These are phyloP conservation scores for Sanghuangporus sanghuang DNA, from an alignment of 1,284 basidiomycete species.

Conservation along the genomic window DNA sequence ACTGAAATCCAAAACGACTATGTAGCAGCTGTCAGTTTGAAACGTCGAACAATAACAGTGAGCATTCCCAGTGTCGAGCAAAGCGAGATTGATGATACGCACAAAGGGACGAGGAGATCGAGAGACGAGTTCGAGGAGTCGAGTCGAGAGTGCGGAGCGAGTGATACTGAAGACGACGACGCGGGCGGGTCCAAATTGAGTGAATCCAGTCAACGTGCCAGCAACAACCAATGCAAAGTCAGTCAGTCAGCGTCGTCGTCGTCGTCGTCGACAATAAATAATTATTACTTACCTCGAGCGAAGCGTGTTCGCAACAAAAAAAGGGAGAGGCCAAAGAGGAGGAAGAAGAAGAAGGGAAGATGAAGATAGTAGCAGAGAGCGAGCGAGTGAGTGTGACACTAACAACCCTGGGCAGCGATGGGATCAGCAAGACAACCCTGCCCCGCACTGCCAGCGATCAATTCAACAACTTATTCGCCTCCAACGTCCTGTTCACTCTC, in stretches of 20 bases:
- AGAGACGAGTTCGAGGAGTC: not conserved
- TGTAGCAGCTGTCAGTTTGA: not conserved
- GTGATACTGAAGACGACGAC: not conserved
- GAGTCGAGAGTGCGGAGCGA: not conserved
- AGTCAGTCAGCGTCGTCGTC: not conserved
- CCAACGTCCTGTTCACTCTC: no score
- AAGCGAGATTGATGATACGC: not conserved
- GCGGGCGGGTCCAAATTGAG: not conserved
- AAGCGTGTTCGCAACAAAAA: not conserved
- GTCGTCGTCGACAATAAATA: not conserved
- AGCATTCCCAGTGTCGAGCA: not conserved
- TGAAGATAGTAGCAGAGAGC: not conserved
- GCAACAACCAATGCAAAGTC: not conserved
- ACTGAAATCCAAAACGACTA: not conserved
- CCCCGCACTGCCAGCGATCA: constrained; percentile 11
- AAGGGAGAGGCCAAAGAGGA: not conserved
- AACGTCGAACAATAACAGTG: not conserved
- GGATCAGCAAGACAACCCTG: constrained; percentile 4
- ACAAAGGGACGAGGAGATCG: not conserved
- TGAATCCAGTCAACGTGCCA: not conserved
- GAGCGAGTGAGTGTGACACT: not conserved
- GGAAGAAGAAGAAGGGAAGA: not conserved
- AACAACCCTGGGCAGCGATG: constrained; percentile 2
- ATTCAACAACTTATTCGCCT: no score
- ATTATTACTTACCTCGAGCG: not conserved